A percentile compares a stretch with the other conserved stretches of the same genome.
phyloP scores from a whole-genome alignment of 1,284 basidiomycete species.

The Ganoderma sp. region DNA sequence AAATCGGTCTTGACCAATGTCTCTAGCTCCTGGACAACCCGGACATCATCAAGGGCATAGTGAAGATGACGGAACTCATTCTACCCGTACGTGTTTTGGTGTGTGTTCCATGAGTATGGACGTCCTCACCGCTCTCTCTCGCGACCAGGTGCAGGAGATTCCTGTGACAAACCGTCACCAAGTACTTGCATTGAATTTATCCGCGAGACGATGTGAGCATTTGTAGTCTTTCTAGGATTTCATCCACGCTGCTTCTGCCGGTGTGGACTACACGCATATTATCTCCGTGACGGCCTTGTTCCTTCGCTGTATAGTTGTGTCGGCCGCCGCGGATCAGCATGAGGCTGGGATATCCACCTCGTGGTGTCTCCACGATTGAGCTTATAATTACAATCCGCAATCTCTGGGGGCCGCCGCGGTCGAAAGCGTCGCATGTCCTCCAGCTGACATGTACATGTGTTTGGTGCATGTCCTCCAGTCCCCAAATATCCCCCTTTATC shows the following conservation, averaged over 20 bases:
- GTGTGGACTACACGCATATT: not conserved
- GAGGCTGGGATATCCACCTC: not conserved
- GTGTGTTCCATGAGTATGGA: too few species aligned
- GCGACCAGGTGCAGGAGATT: constrained; percentile 37
- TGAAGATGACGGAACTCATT: constrained; percentile 52
- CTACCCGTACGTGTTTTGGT: constrained; percentile 46
- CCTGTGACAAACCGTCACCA: constrained; percentile 55
- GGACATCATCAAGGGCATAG: constrained; percentile 59
- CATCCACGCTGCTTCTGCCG: not conserved
- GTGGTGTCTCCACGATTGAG: not conserved
- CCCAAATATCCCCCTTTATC: not conserved
- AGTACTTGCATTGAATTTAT: constrained; percentile 60
- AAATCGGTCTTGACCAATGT: not conserved
- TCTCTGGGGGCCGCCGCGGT: not conserved
- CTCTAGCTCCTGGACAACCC: constrained; percentile 54
- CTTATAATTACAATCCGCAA: not conserved
- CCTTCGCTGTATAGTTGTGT: not conserved
- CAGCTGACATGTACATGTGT: not conserved
- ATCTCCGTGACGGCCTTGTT: not conserved
- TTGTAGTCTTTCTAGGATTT: constrained; percentile 17
- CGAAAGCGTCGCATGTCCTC: not conserved
- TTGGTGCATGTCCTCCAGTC: not conserved
- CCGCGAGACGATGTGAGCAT: constrained; percentile 63
- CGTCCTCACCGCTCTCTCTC: constrained; percentile 3
- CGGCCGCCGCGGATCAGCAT: not conserved